Conservation (phyloP, 2,329 filamentous ascomycete species). For the Phyllosticta citriasiana region DNA sequence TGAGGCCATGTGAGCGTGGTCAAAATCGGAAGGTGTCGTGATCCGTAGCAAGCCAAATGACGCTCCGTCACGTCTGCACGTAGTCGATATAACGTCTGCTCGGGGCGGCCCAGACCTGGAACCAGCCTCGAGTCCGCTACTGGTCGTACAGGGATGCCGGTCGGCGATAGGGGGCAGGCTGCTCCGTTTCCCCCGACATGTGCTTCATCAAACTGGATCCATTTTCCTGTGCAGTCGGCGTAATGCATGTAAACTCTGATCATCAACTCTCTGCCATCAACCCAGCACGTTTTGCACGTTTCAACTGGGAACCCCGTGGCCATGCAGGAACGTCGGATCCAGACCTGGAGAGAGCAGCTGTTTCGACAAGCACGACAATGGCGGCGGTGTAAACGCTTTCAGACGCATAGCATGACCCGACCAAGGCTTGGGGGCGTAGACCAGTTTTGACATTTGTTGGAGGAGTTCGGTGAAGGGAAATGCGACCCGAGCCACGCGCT, state of each 20-base stretch:
- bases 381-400: not conserved
- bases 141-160: not conserved
- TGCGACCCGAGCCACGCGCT: not conserved
- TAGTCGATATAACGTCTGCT: constrained; percentile 11
- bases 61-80: constrained; percentile 8
- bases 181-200: not conserved
- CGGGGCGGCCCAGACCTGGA: constrained; percentile 11
- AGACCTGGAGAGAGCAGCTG: not conserved
- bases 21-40: constrained; percentile 9
- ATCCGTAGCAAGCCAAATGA: constrained; percentile 5
- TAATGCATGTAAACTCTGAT: not conserved
- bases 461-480: constrained; percentile 3
- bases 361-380: no score
- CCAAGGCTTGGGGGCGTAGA: not conserved
- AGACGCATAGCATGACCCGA: not conserved
- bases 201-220: not conserved
- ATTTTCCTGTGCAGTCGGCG: not conserved
- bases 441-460: not conserved
- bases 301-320: constrained; percentile 1
- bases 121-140: not conserved
- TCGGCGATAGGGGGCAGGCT: not conserved
- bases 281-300: not conserved
- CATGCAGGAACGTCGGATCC: constrained; percentile 6
- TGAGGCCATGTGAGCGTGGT: constrained; percentile 10
- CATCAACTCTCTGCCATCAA: not conserved